A percentile compares a stretch with the other conserved stretches of the same genome.
phyloP scores from a whole-genome alignment of 2,329 filamentous ascomycete species.

The Stromatinia cepivora region DNA sequence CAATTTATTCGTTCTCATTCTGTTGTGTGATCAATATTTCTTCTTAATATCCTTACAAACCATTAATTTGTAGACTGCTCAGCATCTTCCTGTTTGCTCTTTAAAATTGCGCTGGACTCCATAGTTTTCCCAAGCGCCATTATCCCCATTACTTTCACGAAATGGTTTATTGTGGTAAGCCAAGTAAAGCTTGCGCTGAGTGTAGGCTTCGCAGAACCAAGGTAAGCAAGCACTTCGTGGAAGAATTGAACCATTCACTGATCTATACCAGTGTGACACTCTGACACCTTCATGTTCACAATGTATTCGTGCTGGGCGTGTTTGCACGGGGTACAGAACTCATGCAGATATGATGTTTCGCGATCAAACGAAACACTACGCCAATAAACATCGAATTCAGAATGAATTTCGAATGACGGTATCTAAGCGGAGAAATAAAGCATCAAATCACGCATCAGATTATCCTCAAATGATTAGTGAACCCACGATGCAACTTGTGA shows the following conservation, averaged over 20 bases:
- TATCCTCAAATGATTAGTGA: not conserved
- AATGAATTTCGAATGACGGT: not conserved
- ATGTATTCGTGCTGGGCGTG: constrained; percentile 53
- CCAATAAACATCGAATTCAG: constrained; percentile 24
- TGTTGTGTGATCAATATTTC: no score
- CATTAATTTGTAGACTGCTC: not conserved
- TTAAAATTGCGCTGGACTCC: not conserved
- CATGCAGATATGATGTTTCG: constrained; percentile 58
- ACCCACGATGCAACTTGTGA: not conserved
- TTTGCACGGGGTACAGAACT: constrained; percentile 57
- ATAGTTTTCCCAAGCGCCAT: not conserved
- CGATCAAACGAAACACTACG: constrained; percentile 49
- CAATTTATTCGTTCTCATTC: not conserved
- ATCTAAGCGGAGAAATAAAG: not conserved
- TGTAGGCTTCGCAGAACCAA: constrained; percentile 48
- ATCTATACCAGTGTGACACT: constrained; percentile 52
- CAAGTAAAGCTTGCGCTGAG: constrained; percentile 47
- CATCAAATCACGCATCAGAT: not conserved
- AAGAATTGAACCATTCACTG: constrained; percentile 2
- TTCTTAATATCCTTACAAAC: not conserved
- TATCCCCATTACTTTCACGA: not conserved
- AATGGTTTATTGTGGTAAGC: constrained; percentile 37
- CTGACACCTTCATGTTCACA: constrained; percentile 54
- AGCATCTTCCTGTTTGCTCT: not conserved
- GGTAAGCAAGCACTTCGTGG: constrained; percentile 25